phyloP scores from a whole-genome alignment of 352 stramenopile species.

The Globisporangium canariense region DNA sequence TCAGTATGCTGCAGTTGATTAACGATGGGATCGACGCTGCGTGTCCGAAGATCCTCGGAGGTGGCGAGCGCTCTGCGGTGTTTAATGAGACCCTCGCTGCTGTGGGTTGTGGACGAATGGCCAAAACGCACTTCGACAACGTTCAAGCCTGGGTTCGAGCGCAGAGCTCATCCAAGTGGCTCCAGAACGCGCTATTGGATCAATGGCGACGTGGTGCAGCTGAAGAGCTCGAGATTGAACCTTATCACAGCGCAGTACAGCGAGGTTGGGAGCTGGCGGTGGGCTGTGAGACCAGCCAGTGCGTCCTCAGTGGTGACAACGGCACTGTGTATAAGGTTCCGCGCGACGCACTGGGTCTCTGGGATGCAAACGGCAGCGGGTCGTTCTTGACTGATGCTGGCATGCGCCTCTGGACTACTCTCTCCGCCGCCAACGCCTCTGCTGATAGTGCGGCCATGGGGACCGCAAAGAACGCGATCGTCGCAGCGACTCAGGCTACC shows the following conservation, averaged over 20 bases:
- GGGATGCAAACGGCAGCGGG: constrained; percentile 27
- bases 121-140: constrained; percentile 24
- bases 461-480: constrained; percentile 22
- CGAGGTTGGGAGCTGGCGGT: constrained; percentile 44
- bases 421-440: constrained; percentile 23
- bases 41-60: constrained; percentile 24
- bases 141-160: constrained; percentile 39
- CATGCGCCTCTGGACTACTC: constrained; percentile 37
- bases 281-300: constrained; percentile 29
- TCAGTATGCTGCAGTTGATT: constrained; percentile 23
- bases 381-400: constrained; percentile 44
- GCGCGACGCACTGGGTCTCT: constrained; percentile 37
- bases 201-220: constrained; percentile 58
- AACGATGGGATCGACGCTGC: constrained; percentile 32
- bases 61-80: constrained; percentile 39
- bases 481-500: constrained; percentile 18
- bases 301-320: constrained; percentile 29
- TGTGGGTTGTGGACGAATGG: constrained; percentile 30
- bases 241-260: constrained; percentile 47
- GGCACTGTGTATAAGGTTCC: constrained; percentile 45
- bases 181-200: constrained; percentile 47
- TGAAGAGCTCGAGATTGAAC: constrained; percentile 50
- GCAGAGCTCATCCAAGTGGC: constrained; percentile 25
- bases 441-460: constrained; percentile 16
- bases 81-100: constrained; percentile 40